These are phyloP conservation scores for Calcarisporium arbuscula DNA, from an alignment of 2,329 filamentous ascomycete genomes.

Conservation along the genomic window DNA sequence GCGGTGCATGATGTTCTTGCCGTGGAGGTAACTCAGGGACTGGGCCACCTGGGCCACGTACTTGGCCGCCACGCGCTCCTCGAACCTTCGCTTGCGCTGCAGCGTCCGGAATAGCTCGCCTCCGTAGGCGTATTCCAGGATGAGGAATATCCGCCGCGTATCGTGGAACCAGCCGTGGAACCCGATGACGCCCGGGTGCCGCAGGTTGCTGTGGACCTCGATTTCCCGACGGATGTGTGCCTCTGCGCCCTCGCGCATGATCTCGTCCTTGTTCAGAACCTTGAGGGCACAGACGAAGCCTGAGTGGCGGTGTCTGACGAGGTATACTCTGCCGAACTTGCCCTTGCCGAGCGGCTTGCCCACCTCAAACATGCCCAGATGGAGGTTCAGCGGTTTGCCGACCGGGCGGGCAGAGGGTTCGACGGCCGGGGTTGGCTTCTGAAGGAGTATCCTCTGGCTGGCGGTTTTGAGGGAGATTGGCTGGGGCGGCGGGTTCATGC, in stretches of 20 bases:
- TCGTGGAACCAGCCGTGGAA: constrained; percentile 86
- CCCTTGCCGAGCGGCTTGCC: constrained; percentile 81
- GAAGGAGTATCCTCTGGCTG: too few species aligned
- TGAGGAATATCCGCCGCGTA: constrained; percentile 78
- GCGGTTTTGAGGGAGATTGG: too few species aligned
- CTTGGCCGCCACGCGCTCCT: constrained; percentile 78
- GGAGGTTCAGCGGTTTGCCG: not conserved
- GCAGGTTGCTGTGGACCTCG: constrained; percentile 80
- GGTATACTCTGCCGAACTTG: constrained; percentile 81
- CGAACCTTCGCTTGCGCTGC: constrained; percentile 69
- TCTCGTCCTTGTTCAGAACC: constrained; percentile 76
- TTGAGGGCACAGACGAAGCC: constrained; percentile 83
- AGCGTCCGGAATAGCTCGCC: constrained; percentile 86
- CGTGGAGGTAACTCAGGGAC: constrained; percentile 47
- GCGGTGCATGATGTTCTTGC: too few species aligned
- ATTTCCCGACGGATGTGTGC: constrained; percentile 84
- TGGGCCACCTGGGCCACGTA: constrained; percentile 86
- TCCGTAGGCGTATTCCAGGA: constrained; percentile 78
- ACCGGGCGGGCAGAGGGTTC: too few species aligned
- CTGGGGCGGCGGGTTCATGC: too few species aligned
- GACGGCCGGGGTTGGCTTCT: too few species aligned
- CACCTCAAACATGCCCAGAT: constrained; percentile 35
- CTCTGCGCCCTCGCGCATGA: constrained; percentile 69
- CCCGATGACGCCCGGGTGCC: constrained; percentile 76
- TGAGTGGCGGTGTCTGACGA: constrained; percentile 69